A percentile compares a stretch with the other conserved stretches of the same genome.
These are phyloP conservation scores for Dipodascopsis uninucleata DNA, from an alignment of 805 yeast species.

Conservation along the genomic window DNA sequence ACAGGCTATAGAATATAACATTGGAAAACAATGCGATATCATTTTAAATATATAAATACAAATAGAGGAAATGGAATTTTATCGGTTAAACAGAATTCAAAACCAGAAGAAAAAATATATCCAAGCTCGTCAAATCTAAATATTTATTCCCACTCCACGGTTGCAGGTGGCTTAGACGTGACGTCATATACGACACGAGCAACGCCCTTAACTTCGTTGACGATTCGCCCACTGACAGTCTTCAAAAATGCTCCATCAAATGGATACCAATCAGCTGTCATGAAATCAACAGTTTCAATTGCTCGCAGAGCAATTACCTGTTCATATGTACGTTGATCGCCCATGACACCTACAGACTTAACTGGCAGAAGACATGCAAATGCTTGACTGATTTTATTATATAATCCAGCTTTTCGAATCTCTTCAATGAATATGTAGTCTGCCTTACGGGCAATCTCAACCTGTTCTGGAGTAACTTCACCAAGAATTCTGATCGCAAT, in stretches of 20 bases:
- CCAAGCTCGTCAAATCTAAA: no score
- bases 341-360: constrained; percentile 99
- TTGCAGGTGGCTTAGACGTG: constrained; percentile 99
- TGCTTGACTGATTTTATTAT: constrained; percentile 92
- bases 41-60: no score
- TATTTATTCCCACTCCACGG: constrained; percentile 99
- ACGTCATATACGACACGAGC: constrained; percentile 98
- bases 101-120: no score
- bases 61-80: no score
- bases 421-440: constrained; percentile 95
- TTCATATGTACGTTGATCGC: constrained; percentile 98
- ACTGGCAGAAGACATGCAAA: constrained; percentile 96
- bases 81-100: no score
- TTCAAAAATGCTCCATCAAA: constrained; percentile 91
- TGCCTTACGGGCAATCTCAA: constrained; percentile 95
- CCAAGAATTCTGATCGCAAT: constrained; percentile 97
- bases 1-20: no score
- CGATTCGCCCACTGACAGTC: constrained; percentile 90
- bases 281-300: constrained; percentile 94
- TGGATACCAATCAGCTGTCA: constrained; percentile 99
- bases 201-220: constrained; percentile 97
- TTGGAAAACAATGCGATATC: no score
- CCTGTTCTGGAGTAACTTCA: constrained; percentile 90
- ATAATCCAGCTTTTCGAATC: constrained; percentile 87
- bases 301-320: constrained; percentile 99